These are phyloP conservation scores for Pelargonium cotyledonis DNA, from an alignment of 441 rosid genomes.

Conservation along the genomic window DNA sequence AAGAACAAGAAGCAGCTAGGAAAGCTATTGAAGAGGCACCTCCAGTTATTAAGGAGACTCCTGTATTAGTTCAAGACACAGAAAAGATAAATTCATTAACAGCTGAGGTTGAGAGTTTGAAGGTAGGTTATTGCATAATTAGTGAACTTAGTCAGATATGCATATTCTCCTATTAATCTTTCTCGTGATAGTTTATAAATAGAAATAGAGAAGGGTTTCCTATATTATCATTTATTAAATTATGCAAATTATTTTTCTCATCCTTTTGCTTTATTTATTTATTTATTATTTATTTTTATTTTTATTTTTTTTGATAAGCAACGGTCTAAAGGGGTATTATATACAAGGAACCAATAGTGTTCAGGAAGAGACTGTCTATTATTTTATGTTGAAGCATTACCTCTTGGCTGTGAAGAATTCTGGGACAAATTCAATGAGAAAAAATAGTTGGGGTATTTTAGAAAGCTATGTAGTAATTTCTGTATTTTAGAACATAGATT, in stretches of 20 bases:
- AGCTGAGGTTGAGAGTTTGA: slow-evolving; percentile 72
- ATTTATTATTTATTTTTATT: too few species aligned
- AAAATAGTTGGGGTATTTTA: neutral
- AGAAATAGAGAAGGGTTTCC: neutral
- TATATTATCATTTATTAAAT: neutral
- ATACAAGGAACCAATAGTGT: too few species aligned
- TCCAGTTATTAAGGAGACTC: slow-evolving; percentile 71
- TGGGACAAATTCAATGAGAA: neutral
- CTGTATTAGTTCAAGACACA: slow-evolving; percentile 80
- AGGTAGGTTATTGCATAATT: slow-evolving; percentile 40
- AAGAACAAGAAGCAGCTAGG: slow-evolving; percentile 81
- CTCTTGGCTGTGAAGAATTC: too few species aligned
- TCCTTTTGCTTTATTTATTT: too few species aligned
- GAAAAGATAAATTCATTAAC: slow-evolving; percentile 57
- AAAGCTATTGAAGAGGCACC: slow-evolving; percentile 89
- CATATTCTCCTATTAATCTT: slow-evolving; percentile 10
- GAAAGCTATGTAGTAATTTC: neutral
- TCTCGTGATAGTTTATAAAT: neutral
- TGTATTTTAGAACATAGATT: neutral
- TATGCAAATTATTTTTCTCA: neutral
- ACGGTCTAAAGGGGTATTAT: too few species aligned
- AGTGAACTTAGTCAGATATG: neutral
- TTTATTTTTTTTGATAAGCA: too few species aligned
- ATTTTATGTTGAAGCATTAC: too few species aligned
- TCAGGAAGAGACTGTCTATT: too few species aligned